Evolutionary conservation across 1,139 yeast species (phyloP).

Genomic region (Zygoascus sp.): DNA sequence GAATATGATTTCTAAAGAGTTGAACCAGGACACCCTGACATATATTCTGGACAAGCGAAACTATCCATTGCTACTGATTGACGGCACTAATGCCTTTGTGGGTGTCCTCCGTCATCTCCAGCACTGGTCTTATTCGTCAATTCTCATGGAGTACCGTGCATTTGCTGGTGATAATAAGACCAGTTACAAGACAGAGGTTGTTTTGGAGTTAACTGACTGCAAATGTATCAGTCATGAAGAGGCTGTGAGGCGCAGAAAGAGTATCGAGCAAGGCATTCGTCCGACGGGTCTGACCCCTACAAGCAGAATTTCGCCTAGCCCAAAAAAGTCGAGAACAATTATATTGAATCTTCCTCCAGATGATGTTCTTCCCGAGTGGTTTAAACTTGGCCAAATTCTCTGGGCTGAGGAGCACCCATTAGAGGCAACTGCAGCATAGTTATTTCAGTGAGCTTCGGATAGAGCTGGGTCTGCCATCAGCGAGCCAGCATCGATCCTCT

Average conservation of each 20-base stretch:
- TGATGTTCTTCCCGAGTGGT: slow-evolving; percentile 66
- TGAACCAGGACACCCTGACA: slow-evolving; percentile 35
- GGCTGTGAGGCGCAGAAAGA: slow-evolving; percentile 20
- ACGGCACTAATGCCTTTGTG: slow-evolving; percentile 71
- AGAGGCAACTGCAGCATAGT: not conserved
- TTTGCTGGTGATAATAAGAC: slow-evolving; percentile 63
- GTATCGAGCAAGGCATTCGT: slow-evolving; percentile 16
- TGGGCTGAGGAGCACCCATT: slow-evolving; percentile 56
- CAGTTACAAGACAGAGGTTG: slow-evolving; percentile 77
- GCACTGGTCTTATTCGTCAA: slow-evolving; percentile 83
- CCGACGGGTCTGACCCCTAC: not conserved
- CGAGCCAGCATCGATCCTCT: no score
- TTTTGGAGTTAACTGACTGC: slow-evolving; percentile 60
- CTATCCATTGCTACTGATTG: slow-evolving; percentile 70
- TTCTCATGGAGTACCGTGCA: slow-evolving; percentile 77
- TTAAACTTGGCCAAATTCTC: slow-evolving; percentile 51
- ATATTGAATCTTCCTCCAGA: slow-evolving; percentile 50
- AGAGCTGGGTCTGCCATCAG: no score
- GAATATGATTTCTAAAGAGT: slow-evolving; percentile 32
- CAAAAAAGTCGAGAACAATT: not conserved
- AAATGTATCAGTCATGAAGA: slow-evolving; percentile 23
- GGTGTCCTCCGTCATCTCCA: slow-evolving; percentile 79
- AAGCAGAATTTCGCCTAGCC: not conserved
- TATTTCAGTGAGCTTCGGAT: no score
- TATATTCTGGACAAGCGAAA: slow-evolving; percentile 57